A percentile compares a stretch with the other conserved stretches of the same genome.
phyloP scores from a whole-genome alignment of 805 yeast genomes.

The Spathaspora arborariae region DNA sequence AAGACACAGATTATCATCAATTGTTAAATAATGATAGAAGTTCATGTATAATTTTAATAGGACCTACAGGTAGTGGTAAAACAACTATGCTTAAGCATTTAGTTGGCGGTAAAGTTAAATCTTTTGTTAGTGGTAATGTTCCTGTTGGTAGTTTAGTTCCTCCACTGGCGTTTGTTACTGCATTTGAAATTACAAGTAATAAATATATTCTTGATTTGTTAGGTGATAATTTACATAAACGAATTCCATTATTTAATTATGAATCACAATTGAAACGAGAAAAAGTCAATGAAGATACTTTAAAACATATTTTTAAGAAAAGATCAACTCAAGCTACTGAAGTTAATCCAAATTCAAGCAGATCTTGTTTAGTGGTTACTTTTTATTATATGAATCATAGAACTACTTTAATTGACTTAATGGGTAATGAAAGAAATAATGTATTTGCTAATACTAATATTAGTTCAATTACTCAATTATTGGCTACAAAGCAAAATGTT shows the following conservation, averaged over 20 bases:
- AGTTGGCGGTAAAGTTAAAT: conserved; percentile 8
- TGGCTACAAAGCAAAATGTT: conserved; percentile 8
- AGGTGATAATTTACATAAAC: conserved; percentile 7
- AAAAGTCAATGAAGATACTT: conserved; percentile 6
- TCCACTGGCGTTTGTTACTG: conserved; percentile 15
- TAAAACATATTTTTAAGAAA: conserved; percentile 13
- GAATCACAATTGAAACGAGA: conserved; percentile 14
- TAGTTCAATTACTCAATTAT: conserved; percentile 25
- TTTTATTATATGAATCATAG: conserved; percentile 16
- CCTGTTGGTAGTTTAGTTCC: not conserved
- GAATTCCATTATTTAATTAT: conserved; percentile 1
- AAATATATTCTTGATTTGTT: conserved; percentile 23
- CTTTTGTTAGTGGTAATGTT: not conserved
- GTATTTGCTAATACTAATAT: conserved; percentile 24
- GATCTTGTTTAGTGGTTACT: conserved; percentile 25
- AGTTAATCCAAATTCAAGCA: conserved; percentile 16
- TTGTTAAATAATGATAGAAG: conserved; percentile 3
- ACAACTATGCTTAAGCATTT: conserved; percentile 23
- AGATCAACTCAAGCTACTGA: conserved; percentile 19
- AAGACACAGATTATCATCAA: conserved; percentile 4
- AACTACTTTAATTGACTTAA: conserved; percentile 23
- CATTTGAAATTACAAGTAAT: conserved; percentile 27
- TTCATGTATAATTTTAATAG: conserved; percentile 20
- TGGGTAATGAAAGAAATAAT: conserved; percentile 28
- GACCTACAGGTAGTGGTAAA: conserved; percentile 32